A percentile compares a stretch with the other conserved stretches of the same genome.
Conservation (phyloP, 352 stramenopile species). For the Phytophthora sp. region DNA sequence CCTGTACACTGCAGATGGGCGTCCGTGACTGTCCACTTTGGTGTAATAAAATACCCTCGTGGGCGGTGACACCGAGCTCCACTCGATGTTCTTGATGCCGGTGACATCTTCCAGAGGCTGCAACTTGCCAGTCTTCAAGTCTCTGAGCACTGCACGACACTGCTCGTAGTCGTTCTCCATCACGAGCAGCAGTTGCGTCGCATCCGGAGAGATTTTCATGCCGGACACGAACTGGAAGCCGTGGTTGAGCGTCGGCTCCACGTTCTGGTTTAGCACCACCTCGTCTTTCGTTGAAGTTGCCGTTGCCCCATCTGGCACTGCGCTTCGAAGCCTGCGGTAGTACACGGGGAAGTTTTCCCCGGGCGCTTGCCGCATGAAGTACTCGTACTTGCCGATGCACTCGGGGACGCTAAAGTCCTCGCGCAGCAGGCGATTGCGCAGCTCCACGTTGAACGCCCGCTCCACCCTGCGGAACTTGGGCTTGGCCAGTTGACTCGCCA, state of each 20-base stretch:
- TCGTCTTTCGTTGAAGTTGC: slow-evolving; percentile 38
- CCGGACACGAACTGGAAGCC: slow-evolving; percentile 69
- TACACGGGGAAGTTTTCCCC: slow-evolving; percentile 84
- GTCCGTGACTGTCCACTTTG: slow-evolving; percentile 63
- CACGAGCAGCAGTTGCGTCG: slow-evolving; percentile 61
- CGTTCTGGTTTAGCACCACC: slow-evolving; percentile 82
- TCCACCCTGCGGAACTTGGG: slow-evolving; percentile 65
- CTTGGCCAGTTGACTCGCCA: slow-evolving; percentile 57
- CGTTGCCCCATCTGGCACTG: slow-evolving; percentile 4
- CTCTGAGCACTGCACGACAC: slow-evolving; percentile 52
- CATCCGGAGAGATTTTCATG: slow-evolving; percentile 84
- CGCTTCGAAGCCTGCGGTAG: slow-evolving; percentile 63
- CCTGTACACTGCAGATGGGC: slow-evolving; percentile 67
- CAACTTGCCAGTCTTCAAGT: slow-evolving; percentile 42
- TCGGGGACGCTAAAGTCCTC: slow-evolving; percentile 77
- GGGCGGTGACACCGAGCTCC: slow-evolving; percentile 29
- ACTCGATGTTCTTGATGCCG: slow-evolving; percentile 79
- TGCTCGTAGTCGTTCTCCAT: slow-evolving; percentile 78
- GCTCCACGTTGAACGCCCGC: slow-evolving; percentile 68
- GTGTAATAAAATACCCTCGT: slow-evolving; percentile 74
- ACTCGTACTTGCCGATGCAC: slow-evolving; percentile 75
- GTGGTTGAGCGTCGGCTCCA: slow-evolving; percentile 55
- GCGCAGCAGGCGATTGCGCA: slow-evolving; percentile 66
- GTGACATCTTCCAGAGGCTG: slow-evolving; percentile 39
- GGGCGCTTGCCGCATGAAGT: slow-evolving; percentile 68